Evolutionary conservation across 495 filamentous ascomycete species (phyloP), one percentile per base, ranked within the genome.

Genomic region (Usnea hakonensis): DNA sequence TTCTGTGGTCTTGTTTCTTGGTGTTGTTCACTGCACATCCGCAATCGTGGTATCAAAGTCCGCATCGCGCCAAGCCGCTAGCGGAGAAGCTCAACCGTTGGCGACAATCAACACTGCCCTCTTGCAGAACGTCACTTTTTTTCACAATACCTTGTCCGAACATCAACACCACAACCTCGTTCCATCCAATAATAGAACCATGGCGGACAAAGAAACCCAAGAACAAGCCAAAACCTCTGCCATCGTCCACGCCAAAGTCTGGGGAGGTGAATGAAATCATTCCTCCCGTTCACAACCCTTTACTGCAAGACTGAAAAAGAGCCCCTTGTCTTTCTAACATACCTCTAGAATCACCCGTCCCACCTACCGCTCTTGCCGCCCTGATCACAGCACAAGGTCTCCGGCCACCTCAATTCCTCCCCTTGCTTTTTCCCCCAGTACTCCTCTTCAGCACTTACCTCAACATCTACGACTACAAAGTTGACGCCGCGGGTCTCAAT

Each of bases 381-480:
- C 83, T 96, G 55, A 85, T 95, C 63, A 81, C 85, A 7, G 84
- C 89, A 26, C 88, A 92, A 64, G 85, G 91, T 74, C 75, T 80
- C 60, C 88, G 88, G 9, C 91, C 91, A 9, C 82, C 88, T 70
- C 87, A 88, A 68, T 66, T 79, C 16, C 77, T 94, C 2, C 90
- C 90, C 2, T 84, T 95, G 79, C 76, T 90, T 66, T 90, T 96
- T 77, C 81, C 90, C 38, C 89, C 91, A 0, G 77, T 91, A 60
- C 83, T 97, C n/a, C 79, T 95, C 60, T 91, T 95, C 78, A 83
- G 83, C 60, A 88, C 85, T 75, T 97, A 96, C 74, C 80, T 92
- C 50, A 93, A 91, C 71, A 71, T 96, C 11, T 81, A 83, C 56
- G 85, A 83, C 38, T 91, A 85, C 81, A 85, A 87, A 71, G 85